Conservation (phyloP, 2,329 filamentous ascomycete genomes). For the Pseudogymnoascus sp. region DNA sequence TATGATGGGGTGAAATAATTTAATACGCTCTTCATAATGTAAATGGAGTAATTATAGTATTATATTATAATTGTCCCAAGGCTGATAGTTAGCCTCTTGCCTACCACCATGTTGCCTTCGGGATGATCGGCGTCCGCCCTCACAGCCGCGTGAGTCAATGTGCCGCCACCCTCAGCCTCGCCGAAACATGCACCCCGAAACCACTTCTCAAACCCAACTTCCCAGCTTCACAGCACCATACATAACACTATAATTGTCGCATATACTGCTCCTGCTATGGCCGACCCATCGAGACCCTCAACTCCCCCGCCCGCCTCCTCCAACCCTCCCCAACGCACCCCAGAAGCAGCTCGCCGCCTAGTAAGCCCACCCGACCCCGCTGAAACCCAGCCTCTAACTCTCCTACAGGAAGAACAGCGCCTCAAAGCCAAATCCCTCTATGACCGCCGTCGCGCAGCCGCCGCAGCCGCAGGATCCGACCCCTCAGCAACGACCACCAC, state of each 20-base stretch:
- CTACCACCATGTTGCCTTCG: neutral
- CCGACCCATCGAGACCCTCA: neutral
- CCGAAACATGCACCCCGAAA: neutral
- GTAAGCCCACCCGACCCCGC: neutral
- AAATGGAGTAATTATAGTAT: neutral
- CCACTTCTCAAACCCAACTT: slow-evolving; percentile 10
- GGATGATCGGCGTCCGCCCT: neutral
- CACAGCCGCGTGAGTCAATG: slow-evolving; percentile 6
- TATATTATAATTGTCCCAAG: neutral
- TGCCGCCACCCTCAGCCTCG: neutral
- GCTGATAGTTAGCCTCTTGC: slow-evolving; percentile 8
- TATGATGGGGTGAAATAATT: neutral
- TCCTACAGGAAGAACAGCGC: slow-evolving; percentile 70
- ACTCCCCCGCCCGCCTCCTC: neutral
- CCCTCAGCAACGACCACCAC: slow-evolving; percentile 37
- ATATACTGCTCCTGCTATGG: neutral
- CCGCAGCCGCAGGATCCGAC: slow-evolving; percentile 22
- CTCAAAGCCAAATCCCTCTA: slow-evolving; percentile 62
- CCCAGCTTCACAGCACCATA: neutral
- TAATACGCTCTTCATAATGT: neutral
- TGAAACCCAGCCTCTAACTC: neutral
- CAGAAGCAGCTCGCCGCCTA: neutral
- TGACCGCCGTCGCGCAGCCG: slow-evolving; percentile 8
- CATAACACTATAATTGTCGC: neutral
- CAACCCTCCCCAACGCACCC: neutral